phyloP scores from a whole-genome alignment of 345 rosid species.

The Populus tremula region DNA sequence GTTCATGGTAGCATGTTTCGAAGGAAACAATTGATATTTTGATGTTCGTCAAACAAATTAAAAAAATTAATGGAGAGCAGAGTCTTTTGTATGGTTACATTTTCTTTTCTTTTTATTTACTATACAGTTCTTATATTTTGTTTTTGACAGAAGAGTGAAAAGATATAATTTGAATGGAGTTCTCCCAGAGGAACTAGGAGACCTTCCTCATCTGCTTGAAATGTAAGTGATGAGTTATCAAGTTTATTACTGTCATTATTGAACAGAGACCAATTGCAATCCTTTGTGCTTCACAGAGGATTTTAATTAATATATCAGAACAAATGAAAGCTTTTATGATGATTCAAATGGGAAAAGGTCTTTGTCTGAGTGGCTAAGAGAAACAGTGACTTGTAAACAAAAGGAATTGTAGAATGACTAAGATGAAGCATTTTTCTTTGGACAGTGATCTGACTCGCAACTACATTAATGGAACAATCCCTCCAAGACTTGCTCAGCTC shows the following conservation, averaged over 20 bases:
- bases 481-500: slow-evolving; percentile 46
- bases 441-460: slow-evolving; percentile 74
- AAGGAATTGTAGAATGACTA: not conserved
- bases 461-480: slow-evolving; percentile 68
- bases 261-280: not conserved
- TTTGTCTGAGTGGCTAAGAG: not conserved
- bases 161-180: slow-evolving; percentile 51
- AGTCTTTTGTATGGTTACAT: too few relatives aligned
- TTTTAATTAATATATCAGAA: too few relatives aligned
- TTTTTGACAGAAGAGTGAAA: slow-evolving; percentile 46
- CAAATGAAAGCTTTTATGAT: too few relatives aligned
- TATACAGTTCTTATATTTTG: not conserved
- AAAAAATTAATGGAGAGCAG: too few relatives aligned
- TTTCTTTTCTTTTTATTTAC: not conserved
- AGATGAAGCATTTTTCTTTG: not conserved
- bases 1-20: too few relatives aligned
- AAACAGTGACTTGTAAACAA: not conserved
- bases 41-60: too few relatives aligned
- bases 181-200: slow-evolving; percentile 62
- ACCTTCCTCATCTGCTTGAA: slow-evolving; percentile 49
- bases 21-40: too few relatives aligned
- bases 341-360: too few relatives aligned
- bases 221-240: slow-evolving; percentile 39
- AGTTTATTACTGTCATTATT: too few relatives aligned
- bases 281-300: not conserved